A percentile compares a stretch with the other conserved stretches of the same genome.
Conservation (phyloP, 306 rosid species). For the Vigna angularis region DNA sequence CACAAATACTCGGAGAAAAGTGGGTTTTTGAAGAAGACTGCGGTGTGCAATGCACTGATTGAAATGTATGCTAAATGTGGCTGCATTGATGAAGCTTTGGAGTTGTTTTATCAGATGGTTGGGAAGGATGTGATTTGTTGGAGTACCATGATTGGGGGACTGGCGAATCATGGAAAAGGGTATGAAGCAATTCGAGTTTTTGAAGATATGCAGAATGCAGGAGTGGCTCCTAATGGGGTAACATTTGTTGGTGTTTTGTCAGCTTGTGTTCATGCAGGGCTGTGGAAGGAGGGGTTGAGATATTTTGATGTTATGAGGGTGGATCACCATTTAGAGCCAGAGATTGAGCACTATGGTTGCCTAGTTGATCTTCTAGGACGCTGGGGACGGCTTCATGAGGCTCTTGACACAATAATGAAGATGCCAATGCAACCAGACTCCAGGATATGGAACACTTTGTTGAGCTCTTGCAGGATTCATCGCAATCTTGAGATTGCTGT, state of each 20-base stretch:
- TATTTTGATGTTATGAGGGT: slow-evolving; percentile 65
- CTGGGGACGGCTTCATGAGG: slow-evolving; percentile 63
- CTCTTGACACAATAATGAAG: slow-evolving; percentile 62
- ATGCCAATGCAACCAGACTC: slow-evolving; percentile 79
- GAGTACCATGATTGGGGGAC: slow-evolving; percentile 81
- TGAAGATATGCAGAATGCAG: slow-evolving; percentile 59
- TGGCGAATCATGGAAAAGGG: slow-evolving; percentile 77
- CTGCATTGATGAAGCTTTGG: slow-evolving; percentile 64
- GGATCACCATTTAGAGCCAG: slow-evolving; percentile 53
- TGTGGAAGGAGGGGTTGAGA: slow-evolving; percentile 69
- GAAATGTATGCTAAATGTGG: slow-evolving; percentile 91
- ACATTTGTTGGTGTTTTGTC: slow-evolving; percentile 79
- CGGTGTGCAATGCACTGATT: slow-evolving; percentile 71
- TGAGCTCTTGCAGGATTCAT: slow-evolving; percentile 75
- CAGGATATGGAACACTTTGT: slow-evolving; percentile 84
- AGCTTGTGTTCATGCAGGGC: slow-evolving; percentile 80
- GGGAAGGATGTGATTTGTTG: slow-evolving; percentile 80
- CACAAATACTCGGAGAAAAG: slow-evolving; percentile 65
- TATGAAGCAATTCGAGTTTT: slow-evolving; percentile 66
- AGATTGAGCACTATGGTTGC: slow-evolving; percentile 83
- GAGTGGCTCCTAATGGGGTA: slow-evolving; percentile 64
- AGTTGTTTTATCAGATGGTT: slow-evolving; percentile 59
- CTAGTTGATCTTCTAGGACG: slow-evolving; percentile 88
- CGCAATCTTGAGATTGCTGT: slow-evolving; percentile 69
- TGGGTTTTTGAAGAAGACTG: slow-evolving; percentile 45